Base-by-base conservation (phyloP, 192 early-diverging fungal genomes). In the Coemansia sp. region DNA sequence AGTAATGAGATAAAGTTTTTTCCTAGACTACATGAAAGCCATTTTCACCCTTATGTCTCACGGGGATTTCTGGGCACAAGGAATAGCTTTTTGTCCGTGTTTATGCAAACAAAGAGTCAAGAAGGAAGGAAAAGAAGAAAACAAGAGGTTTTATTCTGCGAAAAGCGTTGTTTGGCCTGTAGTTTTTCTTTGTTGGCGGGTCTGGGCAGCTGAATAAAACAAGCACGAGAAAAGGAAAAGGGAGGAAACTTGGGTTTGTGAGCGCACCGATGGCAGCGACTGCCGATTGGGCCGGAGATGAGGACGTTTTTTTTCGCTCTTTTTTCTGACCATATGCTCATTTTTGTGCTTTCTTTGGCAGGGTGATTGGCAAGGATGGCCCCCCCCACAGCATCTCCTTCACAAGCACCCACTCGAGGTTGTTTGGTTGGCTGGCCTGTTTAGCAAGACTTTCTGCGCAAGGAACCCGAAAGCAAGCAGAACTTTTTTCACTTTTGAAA, bases 401-500 rank as follows among this genome's bases (percentile, higher is more conserved):
- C 51, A 25, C 51, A 54, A 54, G 22, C 51, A 22, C 51, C 51
- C 20, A 25, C 13, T 5, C 8, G 12, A 54, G 20, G 51, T 7
- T 22, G 22, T 54, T 12, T 54, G 51, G 51, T 54, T 54, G 51
- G 51, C 51, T 54, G 51, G 32, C 51, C 20, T 25, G 19, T 54
- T 19, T 54, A 22, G 12, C 20, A 54, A 54, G 32, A 32, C 32
- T 32, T 54, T 54, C 51, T 54, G 51, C 51, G 25, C 19, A 32
- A 54, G 51, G 51, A 54, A 54, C 51, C 25, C 25, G 5, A 53
- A 54, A 50, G 14, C n/a, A 50, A 19, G 17, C 48, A 32, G 32
- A 32, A 32, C 32, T 32, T 32, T 32, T 32, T 32, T 32, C 32
- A 32, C 32, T 32, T 32, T 32, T 32, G 32, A 32, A 32, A 32